Conservation (phyloP, 305 asterid genomes). For the Ilex paraguariensis region DNA sequence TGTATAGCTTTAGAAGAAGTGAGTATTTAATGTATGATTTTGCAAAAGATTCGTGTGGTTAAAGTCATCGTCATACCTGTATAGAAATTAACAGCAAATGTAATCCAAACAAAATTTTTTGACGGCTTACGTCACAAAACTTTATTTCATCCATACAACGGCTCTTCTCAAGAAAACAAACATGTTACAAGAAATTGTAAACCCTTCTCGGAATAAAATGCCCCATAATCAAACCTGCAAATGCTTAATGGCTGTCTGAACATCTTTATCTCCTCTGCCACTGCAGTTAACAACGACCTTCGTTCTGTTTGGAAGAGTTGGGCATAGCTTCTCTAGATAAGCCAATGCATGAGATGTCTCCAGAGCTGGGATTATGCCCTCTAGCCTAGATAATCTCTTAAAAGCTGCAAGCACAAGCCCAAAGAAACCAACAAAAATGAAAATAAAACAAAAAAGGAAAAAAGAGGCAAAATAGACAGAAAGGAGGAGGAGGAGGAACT, state of each 20-base stretch:
- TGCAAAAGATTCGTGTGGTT: too few relatives aligned
- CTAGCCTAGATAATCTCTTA: constrained; percentile 71
- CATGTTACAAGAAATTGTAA: neutral
- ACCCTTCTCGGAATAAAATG: neutral
- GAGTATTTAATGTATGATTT: too few relatives aligned
- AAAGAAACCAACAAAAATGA: neutral
- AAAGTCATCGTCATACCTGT: too few relatives aligned
- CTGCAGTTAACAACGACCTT: constrained; percentile 86
- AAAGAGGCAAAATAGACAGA: too few relatives aligned
- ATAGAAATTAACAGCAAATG: neutral
- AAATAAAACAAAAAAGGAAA: too few relatives aligned
- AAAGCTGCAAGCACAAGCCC: constrained; percentile 49
- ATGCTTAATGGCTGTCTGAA: constrained; percentile 71
- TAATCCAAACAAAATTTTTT: neutral
- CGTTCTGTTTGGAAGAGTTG: constrained; percentile 61
- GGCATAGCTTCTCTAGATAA: constrained; percentile 76
- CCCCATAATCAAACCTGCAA: constrained; percentile 31
- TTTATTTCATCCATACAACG: neutral
- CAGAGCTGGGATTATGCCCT: constrained; percentile 88
- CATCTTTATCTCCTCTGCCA: constrained; percentile 95
- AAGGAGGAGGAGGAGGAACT: too few relatives aligned
- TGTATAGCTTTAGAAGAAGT: too few relatives aligned
- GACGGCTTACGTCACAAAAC: neutral
- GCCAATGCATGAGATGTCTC: constrained; percentile 95
- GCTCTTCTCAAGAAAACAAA: neutral